Evolutionary conservation across 495 filamentous ascomycete genomes (phyloP), one percentile per base, ranked within the genome.

Genomic region (Xeromyces bisporus): DNA sequence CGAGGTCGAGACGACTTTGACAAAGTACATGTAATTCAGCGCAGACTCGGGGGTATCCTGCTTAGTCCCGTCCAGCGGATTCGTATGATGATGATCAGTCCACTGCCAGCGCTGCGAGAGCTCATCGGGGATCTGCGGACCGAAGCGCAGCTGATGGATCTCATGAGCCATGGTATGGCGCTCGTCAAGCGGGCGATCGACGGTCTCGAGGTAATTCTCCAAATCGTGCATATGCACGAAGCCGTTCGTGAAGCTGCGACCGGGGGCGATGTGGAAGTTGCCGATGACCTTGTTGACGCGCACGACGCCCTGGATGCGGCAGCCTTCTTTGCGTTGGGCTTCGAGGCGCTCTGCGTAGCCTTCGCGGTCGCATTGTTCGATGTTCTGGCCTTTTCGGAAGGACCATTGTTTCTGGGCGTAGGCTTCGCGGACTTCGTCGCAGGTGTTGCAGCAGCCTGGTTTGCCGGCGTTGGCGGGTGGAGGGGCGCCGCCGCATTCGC

Each of bases 21-120:
- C 66, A 50, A 96, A 99, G 62, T 99, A 99, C 86, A 94, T 93
- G 49, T 75, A 99, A 55, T 93, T 99, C 64, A 66, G 94, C 23
- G 75, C 77, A 30, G 78, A 70, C 40, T 93, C 84, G 14, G 73
- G 56, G 7, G 86, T 87, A 26, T 58, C 48, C 62, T 94, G 86
- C 40, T 65, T 55, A 6, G 79, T 81, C 29, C 62, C 64, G 42
- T 99, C 91, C n/a, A 99, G 67, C 1, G 89, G 89, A 52, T 96
- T 94, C 17, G 76, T 50, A 53, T 93, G 82, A 53, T 92, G 82
- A 52, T 92, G 81, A 47, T 84, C 86, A 9, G 79, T 81, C 83
- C 81, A 92, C 13, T 74, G 71, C 63, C 75, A 75, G 43, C 67
- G 60, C 17, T 51, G 48, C 9, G 67, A 60, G n/a, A 91, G 53